These are phyloP conservation scores for Stropharia rugosoannulata DNA, from an alignment of 768 basidiomycete species.

Conservation along the genomic window DNA sequence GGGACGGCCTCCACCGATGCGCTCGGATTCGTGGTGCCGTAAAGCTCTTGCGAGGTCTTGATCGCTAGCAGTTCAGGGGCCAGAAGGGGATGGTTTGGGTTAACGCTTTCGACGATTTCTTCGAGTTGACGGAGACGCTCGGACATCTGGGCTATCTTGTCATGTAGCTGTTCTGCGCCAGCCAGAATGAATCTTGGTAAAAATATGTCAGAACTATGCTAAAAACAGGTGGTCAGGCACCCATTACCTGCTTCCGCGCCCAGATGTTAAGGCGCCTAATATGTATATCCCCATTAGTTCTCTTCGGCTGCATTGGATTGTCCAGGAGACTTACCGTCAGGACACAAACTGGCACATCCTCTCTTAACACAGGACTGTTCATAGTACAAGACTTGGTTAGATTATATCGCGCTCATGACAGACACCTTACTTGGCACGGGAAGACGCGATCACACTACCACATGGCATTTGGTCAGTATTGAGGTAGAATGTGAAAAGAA, in stretches of 20 bases:
- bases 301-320: constrained; percentile 11
- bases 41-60: constrained; percentile 68
- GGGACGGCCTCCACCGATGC: not conserved
- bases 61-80: constrained; percentile 57
- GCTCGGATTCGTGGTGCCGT: constrained; percentile 25
- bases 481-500: not conserved
- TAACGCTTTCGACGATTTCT: constrained; percentile 50
- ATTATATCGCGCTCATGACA: not conserved
- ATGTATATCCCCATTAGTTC: not conserved
- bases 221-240: not conserved
- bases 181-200: constrained; percentile 59
- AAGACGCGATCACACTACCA: constrained; percentile 62
- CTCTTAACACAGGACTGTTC: constrained; percentile 60
- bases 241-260: constrained; percentile 59
- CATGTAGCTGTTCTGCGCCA: constrained; percentile 65
- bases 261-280: constrained; percentile 58
- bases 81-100: constrained; percentile 55
- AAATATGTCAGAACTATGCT: not conserved
- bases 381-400: not conserved
- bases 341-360: constrained; percentile 63
- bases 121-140: constrained; percentile 66
- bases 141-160: constrained; percentile 58
- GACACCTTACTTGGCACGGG: constrained; percentile 49
- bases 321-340: constrained; percentile 41
- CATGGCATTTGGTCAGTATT: constrained; percentile 1